Base-by-base conservation (phyloP, 805 yeast genomes). In the Starmerella bombi region DNA sequence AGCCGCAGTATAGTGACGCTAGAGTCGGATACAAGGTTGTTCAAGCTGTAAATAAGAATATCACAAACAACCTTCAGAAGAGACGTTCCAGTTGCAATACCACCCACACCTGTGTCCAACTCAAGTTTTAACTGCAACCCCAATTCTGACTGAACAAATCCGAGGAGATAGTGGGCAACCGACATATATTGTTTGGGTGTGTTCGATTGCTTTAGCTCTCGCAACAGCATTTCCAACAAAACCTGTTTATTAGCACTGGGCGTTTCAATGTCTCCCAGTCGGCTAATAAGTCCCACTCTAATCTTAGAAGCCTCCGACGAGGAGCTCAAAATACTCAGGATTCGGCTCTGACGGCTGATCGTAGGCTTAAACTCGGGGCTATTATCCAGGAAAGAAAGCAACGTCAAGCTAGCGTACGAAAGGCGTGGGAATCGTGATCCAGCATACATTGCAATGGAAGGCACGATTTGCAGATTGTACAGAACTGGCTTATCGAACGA, bases 281-380 rank as follows among this genome's bases (percentile, higher is more conserved):
- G 93, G 31, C 74, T 71, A 32, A 82, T 74, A 44, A 85, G 75
- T 0, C 84, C 74, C 50, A 71, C 72, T 44, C 80, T 72, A 29
- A 88, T 80, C 48, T 86, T 69, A 2, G 70, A 63, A 0, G 93
- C 74, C 50, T 86, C 95, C 49, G 82, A 82, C 25, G 80, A 72
- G 14, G 85, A 77, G 51, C 77, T 80, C 39, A 80, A 68, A 29
- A 81, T 67, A 0, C 83, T 75, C 35, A 86, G 58, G 12, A 88
- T 60, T 48, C 85, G 72, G 46, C 76, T 77, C 39, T 67, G 72
- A 8, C 67, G 67, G 15, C 54, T 40, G 22, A 59, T 49, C 3
- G 54, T 44, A 9, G 53, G 42, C 54, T 54, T 59, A 52, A 78
- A 77, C 34, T 67, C 66, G 10, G 71, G 59, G 0, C 75, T 65